These are phyloP conservation scores for Leccinum fibrillosum DNA, from an alignment of 768 basidiomycete species.

Conservation along the genomic window DNA sequence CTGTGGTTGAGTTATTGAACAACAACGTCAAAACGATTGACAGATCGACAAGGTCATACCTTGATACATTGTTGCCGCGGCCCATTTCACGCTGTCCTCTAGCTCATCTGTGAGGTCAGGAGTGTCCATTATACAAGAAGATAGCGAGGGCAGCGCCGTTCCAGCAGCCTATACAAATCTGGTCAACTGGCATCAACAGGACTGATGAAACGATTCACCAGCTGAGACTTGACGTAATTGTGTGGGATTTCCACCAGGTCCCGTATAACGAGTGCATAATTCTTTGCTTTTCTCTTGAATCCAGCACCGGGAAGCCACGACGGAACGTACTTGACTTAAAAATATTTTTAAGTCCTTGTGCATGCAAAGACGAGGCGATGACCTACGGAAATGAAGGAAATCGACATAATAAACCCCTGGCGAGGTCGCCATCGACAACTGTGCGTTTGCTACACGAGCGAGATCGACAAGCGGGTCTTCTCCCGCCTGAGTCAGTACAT, in stretches of 20 bases:
- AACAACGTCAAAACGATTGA: rapidly evolving
- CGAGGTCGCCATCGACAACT: conserved; percentile 11
- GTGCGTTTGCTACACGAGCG: conserved; percentile 24
- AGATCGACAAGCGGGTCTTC: conserved; percentile 36
- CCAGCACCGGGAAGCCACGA: conserved; percentile 21
- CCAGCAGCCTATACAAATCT: conserved; percentile 11
- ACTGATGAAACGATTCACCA: conserved; percentile 5
- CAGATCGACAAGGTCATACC: conserved; percentile 2
- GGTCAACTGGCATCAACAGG: neutral
- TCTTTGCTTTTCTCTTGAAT: conserved; percentile 14
- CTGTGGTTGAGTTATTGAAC: neutral
- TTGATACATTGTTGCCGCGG: conserved; percentile 9
- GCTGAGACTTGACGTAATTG: conserved; percentile 9
- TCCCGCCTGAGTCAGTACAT: conserved; percentile 33
- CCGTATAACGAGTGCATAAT: conserved; percentile 6
- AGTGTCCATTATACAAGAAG: conserved; percentile 9
- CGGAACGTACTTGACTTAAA: conserved; percentile 23
- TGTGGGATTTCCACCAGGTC: conserved; percentile 12
- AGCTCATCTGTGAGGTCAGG: conserved; percentile 9
- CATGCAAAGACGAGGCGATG: neutral
- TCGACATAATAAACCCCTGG: conserved; percentile 15
- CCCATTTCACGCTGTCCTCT: conserved; percentile 19
- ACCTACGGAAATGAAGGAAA: conserved; percentile 16
- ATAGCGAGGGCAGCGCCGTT: conserved; percentile 12
- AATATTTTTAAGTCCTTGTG: neutral